A percentile compares a stretch with the other conserved stretches of the same genome.
phyloP scores from a whole-genome alignment of 495 filamentous ascomycete genomes.

The Lasiosphaeriaceae sp. region DNA sequence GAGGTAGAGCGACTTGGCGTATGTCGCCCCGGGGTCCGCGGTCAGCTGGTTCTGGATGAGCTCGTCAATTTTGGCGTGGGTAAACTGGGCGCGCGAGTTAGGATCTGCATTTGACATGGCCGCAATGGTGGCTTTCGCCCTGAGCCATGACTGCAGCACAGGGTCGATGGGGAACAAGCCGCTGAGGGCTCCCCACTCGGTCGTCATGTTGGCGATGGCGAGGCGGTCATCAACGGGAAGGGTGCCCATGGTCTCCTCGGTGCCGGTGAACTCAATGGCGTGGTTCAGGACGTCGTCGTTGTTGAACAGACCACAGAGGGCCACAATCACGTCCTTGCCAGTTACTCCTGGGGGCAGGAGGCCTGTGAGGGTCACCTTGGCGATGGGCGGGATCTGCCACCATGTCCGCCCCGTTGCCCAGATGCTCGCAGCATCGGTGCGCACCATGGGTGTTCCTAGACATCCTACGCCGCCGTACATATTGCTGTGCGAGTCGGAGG shows the following conservation, averaged over 20 bases:
- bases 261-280: conserved; percentile 83
- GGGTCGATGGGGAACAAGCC: conserved; percentile 78
- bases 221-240: conserved; percentile 74
- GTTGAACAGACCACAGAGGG: conserved; percentile 82
- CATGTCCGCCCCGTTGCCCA: conserved; percentile 83
- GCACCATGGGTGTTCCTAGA: conserved; percentile 73
- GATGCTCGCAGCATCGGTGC: conserved; percentile 82
- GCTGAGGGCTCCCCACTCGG: conserved; percentile 85
- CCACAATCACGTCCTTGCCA: conserved; percentile 93
- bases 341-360: conserved; percentile 75
- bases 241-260: conserved; percentile 70
- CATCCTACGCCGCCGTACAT: conserved; percentile 85
- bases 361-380: conserved; percentile 74
- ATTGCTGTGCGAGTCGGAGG: conserved; percentile 80
- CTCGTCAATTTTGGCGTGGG: conserved; percentile 65
- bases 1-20: conserved; percentile 74
- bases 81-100: conserved; percentile 50
- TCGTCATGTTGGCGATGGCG: conserved; percentile 92
- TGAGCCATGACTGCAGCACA: conserved; percentile 70
- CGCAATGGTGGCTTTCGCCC: conserved; percentile 67
- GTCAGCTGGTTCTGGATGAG: conserved; percentile 61
- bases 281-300: conserved; percentile 91
- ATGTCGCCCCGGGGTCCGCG: conserved; percentile 74
- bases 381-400: conserved; percentile 88
- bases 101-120: conserved; percentile 41